These are phyloP conservation scores for Epichloe coenophiala DNA, from an alignment of 2,329 filamentous ascomycete genomes.

Conservation along the genomic window DNA sequence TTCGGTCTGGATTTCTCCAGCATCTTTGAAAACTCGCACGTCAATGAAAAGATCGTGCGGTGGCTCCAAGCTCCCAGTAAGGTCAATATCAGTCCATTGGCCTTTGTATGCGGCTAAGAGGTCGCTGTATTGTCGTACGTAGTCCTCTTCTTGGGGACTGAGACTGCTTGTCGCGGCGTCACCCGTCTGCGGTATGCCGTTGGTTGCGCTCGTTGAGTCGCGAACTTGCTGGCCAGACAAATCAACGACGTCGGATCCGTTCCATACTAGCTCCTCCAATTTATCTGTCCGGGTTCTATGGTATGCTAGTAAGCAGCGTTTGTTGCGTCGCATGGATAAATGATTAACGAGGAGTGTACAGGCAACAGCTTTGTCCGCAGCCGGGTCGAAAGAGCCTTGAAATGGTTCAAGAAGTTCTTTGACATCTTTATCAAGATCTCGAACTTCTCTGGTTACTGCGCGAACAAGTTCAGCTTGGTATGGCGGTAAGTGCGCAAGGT, in stretches of 20 bases:
- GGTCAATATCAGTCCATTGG: slow-evolving; percentile 94
- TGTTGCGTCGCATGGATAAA: slow-evolving; percentile 88
- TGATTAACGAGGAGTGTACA: slow-evolving; percentile 88
- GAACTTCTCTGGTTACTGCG: slow-evolving; percentile 76
- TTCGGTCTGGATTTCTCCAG: slow-evolving; percentile 96
- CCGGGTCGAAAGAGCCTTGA: slow-evolving; percentile 73
- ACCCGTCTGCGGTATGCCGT: slow-evolving; percentile 21
- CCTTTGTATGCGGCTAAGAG: slow-evolving; percentile 93
- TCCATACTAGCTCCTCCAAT: slow-evolving; percentile 88
- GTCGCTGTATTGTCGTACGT: slow-evolving; percentile 82
- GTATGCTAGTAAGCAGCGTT: slow-evolving; percentile 88
- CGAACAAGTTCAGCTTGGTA: slow-evolving; percentile 90
- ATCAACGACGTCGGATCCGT: slow-evolving; percentile 71
- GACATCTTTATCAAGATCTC: slow-evolving; percentile 82
- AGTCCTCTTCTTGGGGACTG: slow-evolving; percentile 93
- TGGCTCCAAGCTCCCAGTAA: slow-evolving; percentile 86
- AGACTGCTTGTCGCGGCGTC: slow-evolving; percentile 57
- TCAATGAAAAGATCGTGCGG: slow-evolving; percentile 96
- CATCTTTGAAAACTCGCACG: slow-evolving; percentile 88
- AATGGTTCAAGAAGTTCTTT: slow-evolving; percentile 68
- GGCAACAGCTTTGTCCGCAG: slow-evolving; percentile 67
- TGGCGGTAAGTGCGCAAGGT: slow-evolving; percentile 70
- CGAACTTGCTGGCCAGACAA: slow-evolving; percentile 43
- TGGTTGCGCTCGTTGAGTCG: slow-evolving; percentile 20
- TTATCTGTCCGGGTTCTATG: slow-evolving; percentile 84